These are phyloP conservation scores for Apiospora saccharicola DNA, from an alignment of 2,329 filamentous ascomycete species.

Conservation along the genomic window DNA sequence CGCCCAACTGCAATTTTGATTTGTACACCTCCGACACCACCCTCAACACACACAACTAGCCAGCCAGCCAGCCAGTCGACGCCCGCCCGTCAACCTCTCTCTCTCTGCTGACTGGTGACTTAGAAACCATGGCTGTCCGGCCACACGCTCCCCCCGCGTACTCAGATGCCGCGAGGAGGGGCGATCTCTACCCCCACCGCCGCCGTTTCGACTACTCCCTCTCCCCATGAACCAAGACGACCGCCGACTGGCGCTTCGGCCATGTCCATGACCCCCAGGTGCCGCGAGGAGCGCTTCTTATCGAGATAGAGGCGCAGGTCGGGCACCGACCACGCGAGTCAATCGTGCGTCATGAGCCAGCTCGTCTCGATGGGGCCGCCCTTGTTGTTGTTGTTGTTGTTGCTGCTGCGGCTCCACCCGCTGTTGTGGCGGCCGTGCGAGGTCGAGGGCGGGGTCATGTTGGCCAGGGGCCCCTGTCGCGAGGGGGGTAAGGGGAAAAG, in stretches of 20 bases:
- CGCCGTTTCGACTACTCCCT: not conserved
- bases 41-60: constrained; percentile 16
- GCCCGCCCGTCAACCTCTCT: not conserved
- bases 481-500: not conserved
- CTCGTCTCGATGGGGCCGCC: not conserved
- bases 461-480: not conserved
- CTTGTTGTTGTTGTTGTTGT: not conserved
- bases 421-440: not conserved
- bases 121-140: not conserved
- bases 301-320: constrained; percentile 20
- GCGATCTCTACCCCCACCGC: not conserved
- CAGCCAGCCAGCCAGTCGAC: constrained; percentile 19
- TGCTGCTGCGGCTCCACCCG: not conserved
- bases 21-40: not conserved
- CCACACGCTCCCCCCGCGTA: not conserved
- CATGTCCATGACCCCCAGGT: not conserved
- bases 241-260: not conserved
- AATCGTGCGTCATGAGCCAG: constrained; percentile 9
- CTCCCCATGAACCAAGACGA: not conserved
- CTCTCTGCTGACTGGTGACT: not conserved
- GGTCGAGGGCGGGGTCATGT: constrained; percentile 4
- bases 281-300: constrained; percentile 1
- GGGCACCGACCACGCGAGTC: constrained; percentile 15
- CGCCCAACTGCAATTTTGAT: not conserved
- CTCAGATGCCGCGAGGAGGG: not conserved